Percentiles rank a stretch among this genome's conserved stretches.
phyloP scores from a whole-genome alignment of 495 filamentous ascomycete genomes.

The Penicillium macrosclerotiorum region DNA sequence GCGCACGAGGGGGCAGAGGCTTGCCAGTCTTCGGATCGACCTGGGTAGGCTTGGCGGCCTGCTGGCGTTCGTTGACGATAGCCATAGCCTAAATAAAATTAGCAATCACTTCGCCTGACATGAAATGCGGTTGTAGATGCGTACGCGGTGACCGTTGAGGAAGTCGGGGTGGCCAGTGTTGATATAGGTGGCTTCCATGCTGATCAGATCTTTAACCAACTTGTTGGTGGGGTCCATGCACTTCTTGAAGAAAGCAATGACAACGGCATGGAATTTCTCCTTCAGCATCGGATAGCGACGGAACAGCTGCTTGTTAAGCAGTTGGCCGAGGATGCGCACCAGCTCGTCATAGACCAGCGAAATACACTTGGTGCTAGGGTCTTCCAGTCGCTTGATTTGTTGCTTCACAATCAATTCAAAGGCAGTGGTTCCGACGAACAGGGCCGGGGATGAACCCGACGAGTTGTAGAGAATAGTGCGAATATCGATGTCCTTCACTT shows the following conservation, averaged over 20 bases:
- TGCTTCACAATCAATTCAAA: constrained; percentile 99
- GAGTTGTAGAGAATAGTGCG: constrained; percentile 97
- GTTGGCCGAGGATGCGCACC: constrained; percentile 88
- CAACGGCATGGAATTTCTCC: constrained; percentile 95
- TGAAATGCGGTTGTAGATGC: constrained; percentile 14
- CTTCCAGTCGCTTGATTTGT: constrained; percentile 94
- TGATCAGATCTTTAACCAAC: constrained; percentile 86
- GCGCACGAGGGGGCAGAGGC: constrained; percentile 74
- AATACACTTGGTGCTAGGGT: constrained; percentile 95
- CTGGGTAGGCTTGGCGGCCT: constrained; percentile 79
- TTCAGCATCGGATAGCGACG: constrained; percentile 88
- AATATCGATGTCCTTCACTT: constrained; percentile 97
- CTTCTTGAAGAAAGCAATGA: constrained; percentile 96
- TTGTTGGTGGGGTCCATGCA: constrained; percentile 97
- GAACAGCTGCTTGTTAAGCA: constrained; percentile 86
- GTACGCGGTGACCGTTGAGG: constrained; percentile 85
- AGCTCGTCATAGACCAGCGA: constrained; percentile 97
- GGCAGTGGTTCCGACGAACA: constrained; percentile 96
- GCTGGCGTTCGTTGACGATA: constrained; percentile 89
- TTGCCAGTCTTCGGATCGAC: constrained; percentile 99
- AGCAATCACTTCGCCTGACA: not conserved
- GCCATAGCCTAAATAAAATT: constrained; percentile 73
- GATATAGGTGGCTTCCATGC: constrained; percentile 96
- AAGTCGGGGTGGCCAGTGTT: constrained; percentile 99
- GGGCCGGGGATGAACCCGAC: constrained; percentile 91